Evolutionary conservation across 2,329 filamentous ascomycete species (phyloP), one percentile per base, ranked within the genome.

Genomic region (Fusarium sp.): DNA sequence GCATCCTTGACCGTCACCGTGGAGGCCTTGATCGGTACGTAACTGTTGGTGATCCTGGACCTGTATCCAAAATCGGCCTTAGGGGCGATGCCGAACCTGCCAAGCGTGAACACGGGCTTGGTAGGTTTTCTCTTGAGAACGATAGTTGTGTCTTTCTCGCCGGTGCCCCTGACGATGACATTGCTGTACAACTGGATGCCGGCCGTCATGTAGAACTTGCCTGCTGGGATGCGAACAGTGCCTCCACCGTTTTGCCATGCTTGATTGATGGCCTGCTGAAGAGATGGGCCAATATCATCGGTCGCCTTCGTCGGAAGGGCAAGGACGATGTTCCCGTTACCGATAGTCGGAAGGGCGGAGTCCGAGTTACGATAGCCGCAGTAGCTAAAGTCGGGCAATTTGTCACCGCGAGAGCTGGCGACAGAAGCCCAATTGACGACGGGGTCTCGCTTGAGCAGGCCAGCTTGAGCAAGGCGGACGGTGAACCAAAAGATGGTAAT

Each of bases 351-450:
- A 3, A 73, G 25, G 7, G 60, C 42, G 2, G 27, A 35, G 4
- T 73, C 52, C 5, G 70, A 70, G 16, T 29, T 45, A 6, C 52
- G 64, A 18, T 70, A 73, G 22, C 70, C 70, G 22, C 56, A 56
- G 58, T 54, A 73, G 52, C 68, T 73, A 29, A 73, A 73, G 57
- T 73, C 70, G 3, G 70, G 70, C 4, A 73, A n/a, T 0, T 45
- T 16, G n/a, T 71, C 69, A n/a, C 66, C 66, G 16, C 62, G 62
- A 4, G 42, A 31, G 8, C 27, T 56, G 7, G n/a, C 22, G 22
- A 68, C 31, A 11, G 42, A 35, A 9, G 38, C 27, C 66, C 66
- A 68, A n/a, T 68, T 42, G 18, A 65, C 61, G 1, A 16, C 29
- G 3, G 58, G n/a, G 38, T 61, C 40, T n/a, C 58, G 58, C 20